Percentiles rank a stretch among this genome's conserved stretches.
Evolutionary conservation across 768 basidiomycete genomes (phyloP).

Genomic region (Xerocomellus intermedius): DNA sequence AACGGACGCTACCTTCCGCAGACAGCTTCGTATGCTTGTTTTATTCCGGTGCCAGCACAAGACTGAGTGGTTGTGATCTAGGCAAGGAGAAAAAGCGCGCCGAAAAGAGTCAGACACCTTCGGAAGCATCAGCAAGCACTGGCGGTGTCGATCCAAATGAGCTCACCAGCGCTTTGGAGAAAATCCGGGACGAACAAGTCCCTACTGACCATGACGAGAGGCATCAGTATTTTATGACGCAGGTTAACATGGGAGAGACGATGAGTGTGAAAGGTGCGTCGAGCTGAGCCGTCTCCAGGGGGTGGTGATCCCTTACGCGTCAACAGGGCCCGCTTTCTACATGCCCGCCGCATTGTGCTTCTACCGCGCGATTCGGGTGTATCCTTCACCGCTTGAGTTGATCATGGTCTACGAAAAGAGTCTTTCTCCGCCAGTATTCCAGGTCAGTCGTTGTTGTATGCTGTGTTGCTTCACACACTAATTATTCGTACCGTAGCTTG

Average conservation of each 20-base stretch:
- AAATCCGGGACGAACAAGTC: slow-evolving; percentile 65
- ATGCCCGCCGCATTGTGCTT: slow-evolving; percentile 85
- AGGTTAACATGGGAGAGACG: slow-evolving; percentile 86
- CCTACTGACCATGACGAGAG: slow-evolving; percentile 71
- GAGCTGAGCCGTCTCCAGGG: neutral
- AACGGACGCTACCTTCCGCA: slow-evolving; percentile 85
- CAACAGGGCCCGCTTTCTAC: slow-evolving; percentile 70
- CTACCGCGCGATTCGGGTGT: slow-evolving; percentile 91
- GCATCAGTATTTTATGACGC: slow-evolving; percentile 89
- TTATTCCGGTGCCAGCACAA: neutral
- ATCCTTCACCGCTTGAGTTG: slow-evolving; percentile 92
- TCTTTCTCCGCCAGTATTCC: slow-evolving; percentile 76
- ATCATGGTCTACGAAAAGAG: slow-evolving; percentile 95
- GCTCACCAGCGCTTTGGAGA: slow-evolving; percentile 61
- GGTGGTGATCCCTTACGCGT: neutral
- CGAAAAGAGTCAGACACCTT: slow-evolving; percentile 59
- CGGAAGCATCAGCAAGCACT: slow-evolving; percentile 27
- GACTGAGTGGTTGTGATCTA: slow-evolving; percentile 32
- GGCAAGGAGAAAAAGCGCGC: slow-evolving; percentile 93
- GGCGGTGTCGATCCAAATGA: slow-evolving; percentile 46
- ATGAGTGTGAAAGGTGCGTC: slow-evolving; percentile 66
- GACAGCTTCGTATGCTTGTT: slow-evolving; percentile 69
- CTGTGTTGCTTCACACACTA: neutral
- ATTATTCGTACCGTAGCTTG: slow-evolving; percentile 41
- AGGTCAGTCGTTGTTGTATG: slow-evolving; percentile 42